Evolutionary conservation across 768 basidiomycete genomes (phyloP), one percentile per base, ranked within the genome.

Genomic region (Pleurotus tuoliensis): DNA sequence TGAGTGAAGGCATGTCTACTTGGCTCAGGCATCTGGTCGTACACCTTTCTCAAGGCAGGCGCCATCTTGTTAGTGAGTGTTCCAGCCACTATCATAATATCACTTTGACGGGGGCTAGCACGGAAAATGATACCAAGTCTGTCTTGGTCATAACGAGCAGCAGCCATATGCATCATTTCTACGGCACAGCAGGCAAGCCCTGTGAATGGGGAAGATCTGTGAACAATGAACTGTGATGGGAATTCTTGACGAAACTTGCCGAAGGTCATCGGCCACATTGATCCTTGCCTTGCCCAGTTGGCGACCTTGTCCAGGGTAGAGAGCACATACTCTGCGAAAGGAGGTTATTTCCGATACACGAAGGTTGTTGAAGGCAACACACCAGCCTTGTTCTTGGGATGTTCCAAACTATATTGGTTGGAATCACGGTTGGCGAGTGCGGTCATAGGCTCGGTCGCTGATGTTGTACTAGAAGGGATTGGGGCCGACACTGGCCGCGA

Each of bases 81-180:
- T 34, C 97, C 97, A 47, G 96, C 96, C 45, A 99, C 97, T 68
- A 99, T 99, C 96, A 98, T 98, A 67, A 97, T 90, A 67, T 97
- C 94, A 59, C 90, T 92, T 76, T 98, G 92, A 59, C 97, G 88
- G 45, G 97, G 97, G 76, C 89, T 93, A n/a, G 96, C 97, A 77
- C 97, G 93, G 79, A 99, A 99, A 41, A 99, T 91, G 56, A 98
- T 87, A 61, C 97, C 97, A 30, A 99, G 78, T 59, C 97, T 84
- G 71, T 99, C 97, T 71, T 98, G 97, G 72, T 99, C 97, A 71
- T 98, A 99, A 57, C 97, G 87, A 15, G 97, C 92, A 41, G 97
- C 95, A 49, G 97, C 97, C 94, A 98, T 96, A 77, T 99, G 97
- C 95, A 97, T 98, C 90, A 93, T 92, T 76, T 99, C 97, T 30